phyloP scores from a whole-genome alignment of 2,329 filamentous ascomycete genomes.

The Chaetomiaceae sp. region DNA sequence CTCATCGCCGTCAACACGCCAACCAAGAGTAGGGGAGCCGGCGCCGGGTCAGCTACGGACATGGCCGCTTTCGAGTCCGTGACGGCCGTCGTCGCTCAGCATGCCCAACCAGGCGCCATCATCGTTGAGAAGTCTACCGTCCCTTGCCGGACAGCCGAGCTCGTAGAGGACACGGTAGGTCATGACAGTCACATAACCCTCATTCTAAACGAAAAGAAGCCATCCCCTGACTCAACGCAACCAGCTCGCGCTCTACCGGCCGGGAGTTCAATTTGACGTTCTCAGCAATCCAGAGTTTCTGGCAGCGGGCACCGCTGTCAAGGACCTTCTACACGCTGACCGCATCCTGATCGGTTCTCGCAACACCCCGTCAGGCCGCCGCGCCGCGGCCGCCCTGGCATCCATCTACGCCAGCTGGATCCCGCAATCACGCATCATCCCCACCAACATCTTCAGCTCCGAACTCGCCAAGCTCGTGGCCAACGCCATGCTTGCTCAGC shows the following conservation, averaged over 20 bases:
- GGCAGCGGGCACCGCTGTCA: slow-evolving; percentile 2
- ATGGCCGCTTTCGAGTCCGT: slow-evolving; percentile 7
- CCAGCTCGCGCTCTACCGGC: slow-evolving; percentile 4
- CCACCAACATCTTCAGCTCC: slow-evolving; percentile 7
- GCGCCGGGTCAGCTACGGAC: slow-evolving; percentile 1
- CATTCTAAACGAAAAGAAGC: no score
- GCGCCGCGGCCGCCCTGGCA: slow-evolving; percentile 3
- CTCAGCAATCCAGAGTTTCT: slow-evolving; percentile 11
- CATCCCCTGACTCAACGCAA: not conserved
- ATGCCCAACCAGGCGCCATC: slow-evolving; percentile 1
- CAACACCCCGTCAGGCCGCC: not conserved
- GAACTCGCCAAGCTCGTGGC: slow-evolving; percentile 7
- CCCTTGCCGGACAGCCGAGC: slow-evolving; percentile 4
- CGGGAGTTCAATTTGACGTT: not conserved
- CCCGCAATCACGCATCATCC: slow-evolving; percentile 1
- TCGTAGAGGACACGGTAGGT: slow-evolving; percentile 4
- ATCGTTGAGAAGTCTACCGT: slow-evolving; percentile 10
- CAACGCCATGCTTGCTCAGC: slow-evolving; percentile 8
- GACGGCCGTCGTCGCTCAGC: not conserved
- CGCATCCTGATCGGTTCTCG: slow-evolving; percentile 9
- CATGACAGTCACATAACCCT: not conserved
- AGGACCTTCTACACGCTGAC: slow-evolving; percentile 4
- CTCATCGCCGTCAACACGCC: slow-evolving; percentile 9
- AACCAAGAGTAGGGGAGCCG: slow-evolving; percentile 2
- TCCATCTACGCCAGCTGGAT: slow-evolving; percentile 8